phyloP scores from a whole-genome alignment of 768 basidiomycete species.

The Mycena rebaudengoi region DNA sequence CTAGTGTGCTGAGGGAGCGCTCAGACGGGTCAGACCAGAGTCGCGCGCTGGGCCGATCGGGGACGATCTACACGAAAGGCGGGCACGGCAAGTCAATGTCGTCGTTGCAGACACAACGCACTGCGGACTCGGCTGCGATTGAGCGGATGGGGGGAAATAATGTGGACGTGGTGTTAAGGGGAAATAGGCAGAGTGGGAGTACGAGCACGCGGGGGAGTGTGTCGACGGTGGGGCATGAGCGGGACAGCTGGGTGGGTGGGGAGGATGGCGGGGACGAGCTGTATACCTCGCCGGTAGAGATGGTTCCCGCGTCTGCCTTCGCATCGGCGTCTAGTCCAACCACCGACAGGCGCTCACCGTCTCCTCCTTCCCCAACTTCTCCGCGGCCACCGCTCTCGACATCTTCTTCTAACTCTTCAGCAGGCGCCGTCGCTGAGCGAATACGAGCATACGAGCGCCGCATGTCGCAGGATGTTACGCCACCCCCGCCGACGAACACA shows the following conservation, averaged over 20 bases:
- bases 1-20: slow-evolving; percentile 23
- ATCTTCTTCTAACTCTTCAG: slow-evolving; percentile 26
- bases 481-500: slow-evolving; percentile 46
- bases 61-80: slow-evolving; percentile 21
- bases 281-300: slow-evolving; percentile 46
- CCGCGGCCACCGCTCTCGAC: slow-evolving; percentile 12
- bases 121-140: slow-evolving; percentile 74
- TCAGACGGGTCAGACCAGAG: slow-evolving; percentile 12
- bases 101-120: slow-evolving; percentile 62
- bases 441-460: slow-evolving; percentile 67
- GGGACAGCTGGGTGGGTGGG: slow-evolving; percentile 16
- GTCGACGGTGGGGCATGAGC: slow-evolving; percentile 31
- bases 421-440: slow-evolving; percentile 55
- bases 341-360: slow-evolving; percentile 14
- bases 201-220: slow-evolving; percentile 30
- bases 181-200: slow-evolving; percentile 38
- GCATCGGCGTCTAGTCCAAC: slow-evolving; percentile 11
- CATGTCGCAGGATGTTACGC: slow-evolving; percentile 55
- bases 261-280: slow-evolving; percentile 25
- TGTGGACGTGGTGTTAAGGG: slow-evolving; percentile 76
- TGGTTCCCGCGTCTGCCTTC: slow-evolving; percentile 26
- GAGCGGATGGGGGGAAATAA: slow-evolving; percentile 68
- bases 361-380: slow-evolving; percentile 6
- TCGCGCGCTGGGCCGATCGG: not conserved
- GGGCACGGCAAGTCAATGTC: slow-evolving; percentile 59